phyloP scores from a whole-genome alignment of 2,329 filamentous ascomycete genomes.

The Colletotrichum salicis region DNA sequence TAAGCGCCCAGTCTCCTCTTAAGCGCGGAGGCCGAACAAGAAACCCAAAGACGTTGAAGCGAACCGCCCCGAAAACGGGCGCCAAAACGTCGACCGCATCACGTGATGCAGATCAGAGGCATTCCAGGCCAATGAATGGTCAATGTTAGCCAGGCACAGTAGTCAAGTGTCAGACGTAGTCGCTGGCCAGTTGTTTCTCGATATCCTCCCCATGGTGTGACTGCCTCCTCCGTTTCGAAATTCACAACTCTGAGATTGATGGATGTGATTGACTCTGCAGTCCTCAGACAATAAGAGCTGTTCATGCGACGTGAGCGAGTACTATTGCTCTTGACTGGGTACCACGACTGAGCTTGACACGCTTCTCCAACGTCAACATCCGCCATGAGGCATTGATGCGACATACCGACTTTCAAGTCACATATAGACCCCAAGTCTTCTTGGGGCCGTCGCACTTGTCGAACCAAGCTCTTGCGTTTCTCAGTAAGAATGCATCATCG shows the following conservation, averaged over 20 bases:
- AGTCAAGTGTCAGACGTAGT: conserved; percentile 13
- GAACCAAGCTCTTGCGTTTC: not conserved
- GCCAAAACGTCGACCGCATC: conserved; percentile 4
- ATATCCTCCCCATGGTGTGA: conserved; percentile 16
- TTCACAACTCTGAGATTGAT: conserved; percentile 2
- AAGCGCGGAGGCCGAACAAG: conserved; percentile 30
- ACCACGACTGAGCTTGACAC: conserved; percentile 23
- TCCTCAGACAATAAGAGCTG: conserved; percentile 1
- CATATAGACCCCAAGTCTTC: conserved; percentile 27
- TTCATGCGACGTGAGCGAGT: conserved; percentile 15
- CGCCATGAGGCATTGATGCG: conserved; percentile 12
- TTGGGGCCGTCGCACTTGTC: not conserved
- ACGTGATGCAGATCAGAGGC: conserved; percentile 27
- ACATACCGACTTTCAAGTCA: conserved; percentile 11
- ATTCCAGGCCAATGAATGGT: conserved; percentile 20
- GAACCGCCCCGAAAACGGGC: conserved; percentile 23
- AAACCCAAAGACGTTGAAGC: not conserved
- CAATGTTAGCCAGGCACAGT: not conserved
- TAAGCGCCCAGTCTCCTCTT: conserved; percentile 26
- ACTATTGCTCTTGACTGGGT: not conserved
- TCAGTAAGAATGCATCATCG: not conserved
- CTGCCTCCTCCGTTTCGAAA: conserved; percentile 31
- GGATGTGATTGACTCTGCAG: conserved; percentile 31
- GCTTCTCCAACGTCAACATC: conserved; percentile 25
- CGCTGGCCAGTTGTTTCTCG: conserved; percentile 28